phyloP scores from a whole-genome alignment of 306 rosid species.

The Corylus americana region DNA sequence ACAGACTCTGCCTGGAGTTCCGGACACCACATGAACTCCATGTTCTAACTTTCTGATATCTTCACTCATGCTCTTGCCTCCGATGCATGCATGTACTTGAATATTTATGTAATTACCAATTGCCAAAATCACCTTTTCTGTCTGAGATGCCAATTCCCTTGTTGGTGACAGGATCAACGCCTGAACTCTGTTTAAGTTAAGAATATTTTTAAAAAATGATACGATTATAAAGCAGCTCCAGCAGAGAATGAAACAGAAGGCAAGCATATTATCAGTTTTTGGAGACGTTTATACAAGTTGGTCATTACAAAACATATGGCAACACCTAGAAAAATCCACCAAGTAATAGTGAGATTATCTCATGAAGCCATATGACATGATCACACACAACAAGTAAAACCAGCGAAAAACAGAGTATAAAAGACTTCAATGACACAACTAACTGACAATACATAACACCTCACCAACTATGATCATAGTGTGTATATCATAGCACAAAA shows the following conservation, averaged over 20 bases:
- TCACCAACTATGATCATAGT: too few relatives aligned
- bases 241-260: background rate
- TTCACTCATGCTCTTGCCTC: slow-evolving; percentile 95
- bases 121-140: slow-evolving; percentile 88
- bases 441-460: too few relatives aligned
- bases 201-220: background rate
- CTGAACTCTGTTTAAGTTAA: slow-evolving; percentile 59
- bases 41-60: slow-evolving; percentile 92
- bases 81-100: slow-evolving; percentile 90
- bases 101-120: slow-evolving; percentile 88
- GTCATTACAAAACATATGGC: background rate
- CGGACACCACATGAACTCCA: slow-evolving; percentile 98
- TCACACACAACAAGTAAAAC: background rate
- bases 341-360: background rate
- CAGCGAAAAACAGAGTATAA: background rate
- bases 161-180: slow-evolving; percentile 93
- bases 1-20: slow-evolving; percentile 98
- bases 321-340: background rate
- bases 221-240: background rate
- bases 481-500: too few relatives aligned
- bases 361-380: background rate
- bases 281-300: background rate
- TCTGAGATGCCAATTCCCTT: slow-evolving; percentile 93
- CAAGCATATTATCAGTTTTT: background rate
- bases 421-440: background rate